These are phyloP conservation scores for Phaseolus coccineus DNA, from an alignment of 331 rosid genomes.

Conservation along the genomic window DNA sequence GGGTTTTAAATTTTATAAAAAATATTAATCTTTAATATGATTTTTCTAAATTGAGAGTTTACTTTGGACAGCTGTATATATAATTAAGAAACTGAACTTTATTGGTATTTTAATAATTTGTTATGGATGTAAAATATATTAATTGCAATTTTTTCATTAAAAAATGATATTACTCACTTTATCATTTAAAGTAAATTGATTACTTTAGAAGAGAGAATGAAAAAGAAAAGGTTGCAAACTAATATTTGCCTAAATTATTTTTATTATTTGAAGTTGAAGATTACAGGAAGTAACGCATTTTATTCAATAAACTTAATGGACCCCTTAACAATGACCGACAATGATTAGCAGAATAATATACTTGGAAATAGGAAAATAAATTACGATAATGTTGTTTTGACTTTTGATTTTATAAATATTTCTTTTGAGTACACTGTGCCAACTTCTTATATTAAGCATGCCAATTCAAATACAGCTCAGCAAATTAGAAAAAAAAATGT, in stretches of 20 bases:
- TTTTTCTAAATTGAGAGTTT: background rate
- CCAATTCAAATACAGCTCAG: background rate
- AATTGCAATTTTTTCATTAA: background rate
- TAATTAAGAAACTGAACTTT: no score
- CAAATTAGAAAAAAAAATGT: background rate
- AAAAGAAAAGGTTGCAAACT: no score
- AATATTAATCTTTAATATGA: background rate
- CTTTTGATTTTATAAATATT: constrained; percentile 21
- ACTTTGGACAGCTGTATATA: no score
- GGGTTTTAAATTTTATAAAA: background rate
- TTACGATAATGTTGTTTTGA: constrained; percentile 38
- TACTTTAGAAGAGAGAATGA: background rate
- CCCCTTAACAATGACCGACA: background rate
- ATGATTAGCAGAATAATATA: constrained; percentile 28
- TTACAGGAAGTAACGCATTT: no score
- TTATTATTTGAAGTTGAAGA: no score
- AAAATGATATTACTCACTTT: no score
- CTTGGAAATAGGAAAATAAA: background rate
- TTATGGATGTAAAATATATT: background rate
- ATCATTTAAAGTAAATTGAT: no score
- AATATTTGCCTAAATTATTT: no score
- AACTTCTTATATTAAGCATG: background rate
- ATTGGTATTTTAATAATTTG: no score
- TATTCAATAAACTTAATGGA: no score
- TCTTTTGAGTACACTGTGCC: background rate